phyloP scores from a whole-genome alignment of 305 asterid species.

The Ajuga reptans region DNA sequence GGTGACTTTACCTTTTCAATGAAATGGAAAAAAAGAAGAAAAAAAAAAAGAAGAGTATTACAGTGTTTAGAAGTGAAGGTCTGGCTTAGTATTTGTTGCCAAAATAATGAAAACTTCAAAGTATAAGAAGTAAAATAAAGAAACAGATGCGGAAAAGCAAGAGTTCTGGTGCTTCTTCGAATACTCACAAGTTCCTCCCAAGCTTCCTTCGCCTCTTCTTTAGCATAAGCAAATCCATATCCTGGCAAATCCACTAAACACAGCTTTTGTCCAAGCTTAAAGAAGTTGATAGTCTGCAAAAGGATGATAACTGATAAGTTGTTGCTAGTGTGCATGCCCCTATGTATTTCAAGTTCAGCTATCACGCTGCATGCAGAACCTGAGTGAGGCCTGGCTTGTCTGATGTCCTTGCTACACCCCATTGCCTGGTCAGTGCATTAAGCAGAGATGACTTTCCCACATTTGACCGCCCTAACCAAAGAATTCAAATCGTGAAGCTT shows the following conservation, averaged over 20 bases:
- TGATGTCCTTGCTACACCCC: slow-evolving; percentile 97
- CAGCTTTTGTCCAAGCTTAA: slow-evolving; percentile 72
- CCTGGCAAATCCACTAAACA: slow-evolving; percentile 95
- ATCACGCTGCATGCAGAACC: slow-evolving; percentile 36
- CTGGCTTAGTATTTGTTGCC: not conserved
- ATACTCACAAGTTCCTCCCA: slow-evolving; percentile 97
- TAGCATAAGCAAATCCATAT: slow-evolving; percentile 97
- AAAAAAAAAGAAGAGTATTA: too few species aligned
- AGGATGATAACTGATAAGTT: slow-evolving; percentile 14
- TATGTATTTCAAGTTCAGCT: slow-evolving; percentile 18
- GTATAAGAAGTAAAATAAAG: not conserved
- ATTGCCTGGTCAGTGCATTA: slow-evolving; percentile 82
- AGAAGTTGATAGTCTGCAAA: slow-evolving; percentile 77
- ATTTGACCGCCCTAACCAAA: slow-evolving; percentile 73
- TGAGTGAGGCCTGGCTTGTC: slow-evolving; percentile 99
- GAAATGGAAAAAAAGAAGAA: not conserved
- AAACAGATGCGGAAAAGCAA: not conserved
- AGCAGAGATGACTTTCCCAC: slow-evolving; percentile 94
- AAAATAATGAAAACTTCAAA: not conserved
- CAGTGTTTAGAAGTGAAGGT: slow-evolving; percentile 2
- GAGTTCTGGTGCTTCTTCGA: slow-evolving; percentile 20
- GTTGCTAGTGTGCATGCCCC: slow-evolving; percentile 20
- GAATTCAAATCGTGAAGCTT: slow-evolving; percentile 11
- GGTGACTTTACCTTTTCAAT: not conserved
- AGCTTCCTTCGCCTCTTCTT: slow-evolving; percentile 90